Evolutionary conservation across 2,329 filamentous ascomycete species (phyloP), one percentile per base, ranked within the genome.

Genomic region (Colletotrichum spaethianum): DNA sequence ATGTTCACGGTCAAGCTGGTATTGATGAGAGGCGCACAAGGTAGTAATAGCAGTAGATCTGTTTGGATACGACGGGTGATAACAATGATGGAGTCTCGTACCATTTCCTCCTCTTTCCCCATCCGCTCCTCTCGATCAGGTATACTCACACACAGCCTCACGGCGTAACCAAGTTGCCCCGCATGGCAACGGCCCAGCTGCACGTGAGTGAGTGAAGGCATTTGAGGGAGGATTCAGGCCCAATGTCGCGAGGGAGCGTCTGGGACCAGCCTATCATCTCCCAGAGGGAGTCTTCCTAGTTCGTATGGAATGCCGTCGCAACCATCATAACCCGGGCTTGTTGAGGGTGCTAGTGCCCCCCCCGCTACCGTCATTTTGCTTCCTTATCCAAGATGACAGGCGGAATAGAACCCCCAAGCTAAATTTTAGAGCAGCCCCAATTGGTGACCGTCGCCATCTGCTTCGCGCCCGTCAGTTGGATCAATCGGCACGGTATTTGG

Each of bases 401-500:
- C 56, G 26, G n/a, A 28, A 3, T 26, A 16, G 31, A 18, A 50
- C 12, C 12, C 16, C 28, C 3, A 48, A 31, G 20, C 28, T 44
- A n/a, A 38, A 52, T 14, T 23, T 16, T 50, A 20, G 60, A 23
- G 9, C 26, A 31, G n/a, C 60, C n/a, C 23, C 33, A n/a, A 62
- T 52, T 62, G 44, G 44, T 23, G 7, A 18, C 20, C 23, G 4
- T 9, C 31, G n/a, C 46, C 46, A 28, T 36, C 14, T 8, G 31
- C 9, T 23, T 38, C 6, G 16, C 23, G 14, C 14, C 31, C n/a
- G 28, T 31, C n/a, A 16, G 23, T 33, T n/a, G 38, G 57, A 48
- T 23, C 36, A 18, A 28, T n/a, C n/a, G n/a, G 33, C 31, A 12
- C 16, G 38, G 42, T 8, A 56, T 38, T 59, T 71, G 57, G 67